Evolutionary conservation across 2,329 filamentous ascomycete species (phyloP).

Genomic region (Phialocephala sp.): DNA sequence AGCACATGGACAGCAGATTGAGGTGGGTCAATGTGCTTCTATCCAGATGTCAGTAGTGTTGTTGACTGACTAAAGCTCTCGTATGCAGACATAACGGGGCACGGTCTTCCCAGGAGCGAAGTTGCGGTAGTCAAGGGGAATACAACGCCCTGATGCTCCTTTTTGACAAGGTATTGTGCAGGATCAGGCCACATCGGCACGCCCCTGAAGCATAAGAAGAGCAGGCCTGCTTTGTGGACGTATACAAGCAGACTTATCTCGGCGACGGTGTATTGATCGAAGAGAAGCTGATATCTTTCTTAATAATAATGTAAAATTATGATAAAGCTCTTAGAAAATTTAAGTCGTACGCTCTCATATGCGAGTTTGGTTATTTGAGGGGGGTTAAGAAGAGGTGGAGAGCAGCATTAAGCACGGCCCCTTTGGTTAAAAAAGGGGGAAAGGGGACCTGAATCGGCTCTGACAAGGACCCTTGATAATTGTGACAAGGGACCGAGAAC

Average conservation of each 20-base stretch:
- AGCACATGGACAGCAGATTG: too few species aligned
- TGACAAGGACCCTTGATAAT: too few species aligned
- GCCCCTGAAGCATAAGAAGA: conserved; percentile 13
- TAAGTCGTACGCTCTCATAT: neutral
- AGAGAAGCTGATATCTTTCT: conserved; percentile 5
- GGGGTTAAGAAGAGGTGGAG: neutral
- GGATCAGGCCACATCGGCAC: conserved; percentile 15
- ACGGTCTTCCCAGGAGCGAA: conserved; percentile 6
- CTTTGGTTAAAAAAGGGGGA: too few species aligned
- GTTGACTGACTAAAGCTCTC: too few species aligned
- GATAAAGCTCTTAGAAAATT: conserved; percentile 13
- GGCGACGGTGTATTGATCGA: conserved; percentile 16
- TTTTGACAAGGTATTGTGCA: conserved; percentile 13
- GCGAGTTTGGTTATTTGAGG: neutral
- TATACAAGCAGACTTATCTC: conserved; percentile 12
- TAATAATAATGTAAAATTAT: conserved; percentile 8
- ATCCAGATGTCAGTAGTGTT: too few species aligned
- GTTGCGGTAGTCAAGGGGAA: neutral
- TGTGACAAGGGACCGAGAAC: too few species aligned
- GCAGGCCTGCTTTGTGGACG: conserved; percentile 9
- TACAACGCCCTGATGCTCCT: conserved; percentile 9
- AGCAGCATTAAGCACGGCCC: neutral
- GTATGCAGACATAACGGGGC: conserved; percentile 15
- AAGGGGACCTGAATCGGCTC: too few species aligned
- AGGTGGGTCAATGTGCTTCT: too few species aligned